Percentiles rank a stretch among this genome's conserved stretches.
Conservation (phyloP, 202 grass and related monocot genomes). For the Schoenoplectus triqueter region DNA sequence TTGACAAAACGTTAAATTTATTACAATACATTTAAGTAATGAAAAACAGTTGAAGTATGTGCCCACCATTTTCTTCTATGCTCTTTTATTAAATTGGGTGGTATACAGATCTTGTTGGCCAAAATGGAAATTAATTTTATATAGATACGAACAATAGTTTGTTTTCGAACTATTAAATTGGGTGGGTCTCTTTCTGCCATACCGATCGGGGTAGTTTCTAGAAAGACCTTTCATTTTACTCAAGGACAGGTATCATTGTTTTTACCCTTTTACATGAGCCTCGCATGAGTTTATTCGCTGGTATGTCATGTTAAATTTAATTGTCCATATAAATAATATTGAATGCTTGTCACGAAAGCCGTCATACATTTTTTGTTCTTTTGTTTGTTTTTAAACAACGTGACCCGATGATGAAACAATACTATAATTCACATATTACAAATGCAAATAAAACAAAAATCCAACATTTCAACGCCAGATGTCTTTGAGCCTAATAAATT, state of each 20-base stretch:
- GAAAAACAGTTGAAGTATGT: constrained; percentile 10
- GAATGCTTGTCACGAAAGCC: constrained; percentile 20
- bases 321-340: background rate
- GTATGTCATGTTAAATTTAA: constrained; percentile 13
- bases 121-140: background rate
- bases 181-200: background rate
- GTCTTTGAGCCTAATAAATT: constrained; percentile 14
- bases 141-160: background rate
- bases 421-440: background rate
- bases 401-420: background rate
- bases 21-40: background rate
- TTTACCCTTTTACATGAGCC: constrained; percentile 8
- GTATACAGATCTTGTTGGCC: background rate
- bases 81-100: constrained; percentile 2
- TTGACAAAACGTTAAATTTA: background rate
- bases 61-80: background rate
- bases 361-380: background rate
- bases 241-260: constrained; percentile 1
- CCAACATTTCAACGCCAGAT: background rate
- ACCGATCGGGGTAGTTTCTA: background rate
- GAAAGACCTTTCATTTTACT: background rate
- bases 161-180: background rate
- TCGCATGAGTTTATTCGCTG: constrained; percentile 15
- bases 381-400: background rate
- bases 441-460: background rate